Evolutionary conservation across 2,329 filamentous ascomycete species (phyloP).

Genomic region (Fusarium nematophilum): DNA sequence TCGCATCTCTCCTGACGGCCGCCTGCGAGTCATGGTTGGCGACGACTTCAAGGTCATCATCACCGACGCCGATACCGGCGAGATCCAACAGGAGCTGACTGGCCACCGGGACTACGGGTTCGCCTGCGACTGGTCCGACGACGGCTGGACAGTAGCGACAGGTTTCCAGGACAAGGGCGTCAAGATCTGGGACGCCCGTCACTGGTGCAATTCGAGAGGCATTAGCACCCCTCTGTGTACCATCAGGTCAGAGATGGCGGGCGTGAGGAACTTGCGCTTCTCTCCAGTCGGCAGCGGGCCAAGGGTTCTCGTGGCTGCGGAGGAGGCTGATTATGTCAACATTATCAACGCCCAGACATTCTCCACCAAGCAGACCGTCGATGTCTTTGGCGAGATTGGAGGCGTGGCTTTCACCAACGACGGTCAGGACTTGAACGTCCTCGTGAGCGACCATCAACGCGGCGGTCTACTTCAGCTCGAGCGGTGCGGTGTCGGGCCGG

Average conservation of each 20-base stretch:
- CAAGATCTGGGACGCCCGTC: slow-evolving; percentile 81
- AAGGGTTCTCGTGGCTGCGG: slow-evolving; percentile 75
- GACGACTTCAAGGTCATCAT: slow-evolving; percentile 75
- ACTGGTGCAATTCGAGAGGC: slow-evolving; percentile 69
- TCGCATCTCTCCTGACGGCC: slow-evolving; percentile 76
- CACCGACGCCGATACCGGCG: slow-evolving; percentile 74
- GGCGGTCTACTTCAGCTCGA: slow-evolving; percentile 76
- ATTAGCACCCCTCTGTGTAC: slow-evolving; percentile 60
- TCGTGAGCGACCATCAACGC: slow-evolving; percentile 73
- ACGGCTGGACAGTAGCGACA: slow-evolving; percentile 81
- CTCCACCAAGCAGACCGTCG: slow-evolving; percentile 73
- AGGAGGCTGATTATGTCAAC: slow-evolving; percentile 79
- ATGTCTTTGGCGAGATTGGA: slow-evolving; percentile 80
- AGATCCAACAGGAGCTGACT: slow-evolving; percentile 65
- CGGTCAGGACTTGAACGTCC: slow-evolving; percentile 74
- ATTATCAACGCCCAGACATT: slow-evolving; percentile 76
- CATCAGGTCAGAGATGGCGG: slow-evolving; percentile 74
- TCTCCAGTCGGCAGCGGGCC: slow-evolving; percentile 76
- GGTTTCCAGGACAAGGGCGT: slow-evolving; percentile 80
- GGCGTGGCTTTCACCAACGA: slow-evolving; percentile 75
- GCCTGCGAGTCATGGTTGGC: slow-evolving; percentile 78
- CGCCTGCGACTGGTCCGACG: slow-evolving; percentile 82
- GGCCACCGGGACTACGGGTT: slow-evolving; percentile 80
- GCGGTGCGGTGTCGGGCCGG: slow-evolving; percentile 50
- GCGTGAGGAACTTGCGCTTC: slow-evolving; percentile 76